Conservation (phyloP, 139 green algal species). For the Spirogloea muscicola region DNA sequence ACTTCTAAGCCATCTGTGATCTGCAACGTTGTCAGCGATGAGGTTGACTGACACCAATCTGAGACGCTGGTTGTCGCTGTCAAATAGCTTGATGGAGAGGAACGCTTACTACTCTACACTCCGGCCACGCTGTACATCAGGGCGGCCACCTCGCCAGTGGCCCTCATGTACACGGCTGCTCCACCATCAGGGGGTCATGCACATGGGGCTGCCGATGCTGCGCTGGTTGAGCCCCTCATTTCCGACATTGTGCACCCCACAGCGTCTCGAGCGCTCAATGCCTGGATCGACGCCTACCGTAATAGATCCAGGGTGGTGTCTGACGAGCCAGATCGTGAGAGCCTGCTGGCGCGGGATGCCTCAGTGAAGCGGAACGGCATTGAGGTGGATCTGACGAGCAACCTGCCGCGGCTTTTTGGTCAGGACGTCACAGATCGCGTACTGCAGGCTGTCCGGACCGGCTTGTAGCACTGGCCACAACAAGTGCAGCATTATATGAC, state of each 20-base stretch:
- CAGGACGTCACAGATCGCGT: background rate
- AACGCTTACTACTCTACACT: background rate
- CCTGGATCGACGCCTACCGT: background rate
- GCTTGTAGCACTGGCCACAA: too few species aligned
- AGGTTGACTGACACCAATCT: too few species aligned
- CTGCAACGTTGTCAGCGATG: too few species aligned
- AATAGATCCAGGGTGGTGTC: background rate
- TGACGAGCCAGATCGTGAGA: background rate
- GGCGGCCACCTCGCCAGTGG: background rate
- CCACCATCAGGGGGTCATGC: background rate
- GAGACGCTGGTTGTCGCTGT: too few species aligned
- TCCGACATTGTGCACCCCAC: background rate
- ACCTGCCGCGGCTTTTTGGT: constrained; percentile 9
- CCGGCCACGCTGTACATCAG: constrained; percentile 11
- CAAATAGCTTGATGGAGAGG: constrained; percentile 2
- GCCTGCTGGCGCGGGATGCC: background rate
- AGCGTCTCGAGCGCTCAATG: background rate
- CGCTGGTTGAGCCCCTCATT: background rate
- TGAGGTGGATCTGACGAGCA: constrained; percentile 1
- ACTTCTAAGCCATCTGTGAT: too few species aligned
- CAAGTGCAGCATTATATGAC: too few species aligned
- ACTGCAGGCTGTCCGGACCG: constrained; percentile 3
- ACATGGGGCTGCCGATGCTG: background rate
- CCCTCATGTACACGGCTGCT: constrained; percentile 10
- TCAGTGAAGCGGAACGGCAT: background rate